A percentile compares a stretch with the other conserved stretches of the same genome.
phyloP scores from a whole-genome alignment of 352 stramenopile genomes.

The Phytophthora parvispora region DNA sequence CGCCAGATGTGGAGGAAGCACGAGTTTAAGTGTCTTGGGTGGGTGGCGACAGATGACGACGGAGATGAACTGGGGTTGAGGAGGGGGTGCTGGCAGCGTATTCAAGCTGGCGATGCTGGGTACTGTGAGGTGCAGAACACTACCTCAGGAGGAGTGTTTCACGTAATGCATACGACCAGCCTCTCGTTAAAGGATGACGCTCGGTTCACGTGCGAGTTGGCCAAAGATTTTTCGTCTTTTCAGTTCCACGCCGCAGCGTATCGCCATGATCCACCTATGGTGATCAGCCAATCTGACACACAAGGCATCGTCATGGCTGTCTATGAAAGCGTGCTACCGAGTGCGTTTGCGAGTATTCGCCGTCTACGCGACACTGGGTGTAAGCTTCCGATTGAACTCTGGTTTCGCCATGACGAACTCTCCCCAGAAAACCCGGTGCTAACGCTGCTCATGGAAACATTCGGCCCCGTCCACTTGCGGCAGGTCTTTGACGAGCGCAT shows the following conservation, averaged over 20 bases:
- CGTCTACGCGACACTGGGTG: constrained; percentile 49
- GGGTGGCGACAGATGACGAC: constrained; percentile 68
- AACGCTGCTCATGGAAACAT: constrained; percentile 35
- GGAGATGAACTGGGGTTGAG: constrained; percentile 52
- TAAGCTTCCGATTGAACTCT: constrained; percentile 61
- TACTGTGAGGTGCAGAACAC: constrained; percentile 75
- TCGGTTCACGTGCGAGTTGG: constrained; percentile 78
- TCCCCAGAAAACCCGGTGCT: constrained; percentile 47
- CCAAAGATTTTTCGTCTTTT: constrained; percentile 67
- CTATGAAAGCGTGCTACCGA: constrained; percentile 52
- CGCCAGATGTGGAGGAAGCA: constrained; percentile 32
- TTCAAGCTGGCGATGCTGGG: constrained; percentile 59
- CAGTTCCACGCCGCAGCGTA: constrained; percentile 52
- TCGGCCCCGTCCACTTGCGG: constrained; percentile 47
- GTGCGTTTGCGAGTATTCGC: constrained; percentile 58
- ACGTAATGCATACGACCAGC: constrained; percentile 72
- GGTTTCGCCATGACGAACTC: constrained; percentile 65
- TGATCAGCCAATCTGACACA: background rate
- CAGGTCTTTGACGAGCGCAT: constrained; percentile 59
- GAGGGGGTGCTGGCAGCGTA: constrained; percentile 73
- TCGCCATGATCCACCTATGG: constrained; percentile 68
- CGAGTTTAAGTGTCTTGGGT: constrained; percentile 77
- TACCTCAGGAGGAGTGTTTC: constrained; percentile 58
- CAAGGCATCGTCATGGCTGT: constrained; percentile 64
- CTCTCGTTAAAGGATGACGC: constrained; percentile 74